phyloP scores from a whole-genome alignment of 2,329 filamentous ascomycete species.

The Trichoderma sp. region DNA sequence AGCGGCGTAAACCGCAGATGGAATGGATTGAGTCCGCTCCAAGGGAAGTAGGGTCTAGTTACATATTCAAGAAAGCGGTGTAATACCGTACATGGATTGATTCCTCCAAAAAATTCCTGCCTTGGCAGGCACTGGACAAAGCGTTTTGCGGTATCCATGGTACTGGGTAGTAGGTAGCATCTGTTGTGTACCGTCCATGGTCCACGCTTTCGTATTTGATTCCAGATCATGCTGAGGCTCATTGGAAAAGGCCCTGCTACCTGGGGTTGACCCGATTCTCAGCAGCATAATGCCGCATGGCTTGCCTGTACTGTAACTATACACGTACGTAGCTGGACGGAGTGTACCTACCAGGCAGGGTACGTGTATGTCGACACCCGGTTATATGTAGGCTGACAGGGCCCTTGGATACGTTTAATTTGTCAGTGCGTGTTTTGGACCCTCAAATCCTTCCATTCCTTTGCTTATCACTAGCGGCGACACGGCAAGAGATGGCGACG shows the following conservation, averaged over 20 bases:
- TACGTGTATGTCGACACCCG: background rate
- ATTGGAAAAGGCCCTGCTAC: background rate
- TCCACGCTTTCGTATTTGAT: background rate
- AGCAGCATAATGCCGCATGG: background rate
- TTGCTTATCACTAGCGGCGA: background rate
- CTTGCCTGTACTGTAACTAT: background rate
- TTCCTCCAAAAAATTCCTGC: background rate
- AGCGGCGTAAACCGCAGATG: background rate
- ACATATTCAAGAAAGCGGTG: background rate
- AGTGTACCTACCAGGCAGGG: background rate
- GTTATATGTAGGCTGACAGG: background rate
- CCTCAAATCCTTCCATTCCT: background rate
- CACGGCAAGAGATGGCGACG: background rate
- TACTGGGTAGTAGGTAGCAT: background rate
- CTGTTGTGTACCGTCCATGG: background rate
- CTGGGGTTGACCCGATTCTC: background rate
- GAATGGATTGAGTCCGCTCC: background rate
- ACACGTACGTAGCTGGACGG: background rate
- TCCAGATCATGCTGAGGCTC: background rate
- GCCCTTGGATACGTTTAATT: background rate
- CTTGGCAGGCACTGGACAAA: background rate
- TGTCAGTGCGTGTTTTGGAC: background rate
- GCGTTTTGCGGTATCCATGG: background rate
- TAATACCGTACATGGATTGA: background rate
- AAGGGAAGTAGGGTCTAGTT: background rate